Base-by-base conservation (phyloP, 163 green algal genomes). In the Volvox carteri region DNA sequence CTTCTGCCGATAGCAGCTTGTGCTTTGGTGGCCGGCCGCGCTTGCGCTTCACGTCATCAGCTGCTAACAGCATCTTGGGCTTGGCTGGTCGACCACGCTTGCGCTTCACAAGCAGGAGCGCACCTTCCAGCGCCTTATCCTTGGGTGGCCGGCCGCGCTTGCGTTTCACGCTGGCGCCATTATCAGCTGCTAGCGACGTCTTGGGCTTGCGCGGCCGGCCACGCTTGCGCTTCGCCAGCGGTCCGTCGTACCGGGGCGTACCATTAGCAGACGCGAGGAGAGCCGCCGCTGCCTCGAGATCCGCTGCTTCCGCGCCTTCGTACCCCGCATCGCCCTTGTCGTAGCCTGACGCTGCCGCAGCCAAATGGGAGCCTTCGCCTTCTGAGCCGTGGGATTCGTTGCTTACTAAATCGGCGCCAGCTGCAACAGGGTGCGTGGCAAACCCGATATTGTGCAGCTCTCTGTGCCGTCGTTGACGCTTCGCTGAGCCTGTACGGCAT, bases 131-230 rank as follows among this genome's bases (percentile, higher is more conserved):
- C 30, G 37, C 3, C 67, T 46, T 21, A 8, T 42, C 18, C 67
- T 52, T 46, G 7, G 67, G 60, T 7, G 73, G 75, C 75, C 48
- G 75, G 52, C 75, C 73, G 23, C 23, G 73, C 46, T 81, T 81
- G 0, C 73, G 73, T 11, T 81, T 81, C 6, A 23, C 7, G 54
- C 7, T 65, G 35, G 35, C 68, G 16, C 37, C 68, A 6, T 50
- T 7, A 42, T 28, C 75, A 37, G 14, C n/a, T 77, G 25, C 16
- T 78, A 37, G 4, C 48, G 54, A n/a, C 5, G 62, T 18, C 42
- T 60, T 42, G 9, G 16, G 28, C 58, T 37, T 73, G n/a, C 18
- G 35, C 39, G n/a, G 77, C n/a, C 62, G 60, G 44, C 79, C 79
- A 4, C 18, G 79, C 18, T 62, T 76, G 30, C 41, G 79, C 79